Evolutionary conservation across 495 filamentous ascomycete species (phyloP).

Genomic region (Penicillium subrubescens): DNA sequence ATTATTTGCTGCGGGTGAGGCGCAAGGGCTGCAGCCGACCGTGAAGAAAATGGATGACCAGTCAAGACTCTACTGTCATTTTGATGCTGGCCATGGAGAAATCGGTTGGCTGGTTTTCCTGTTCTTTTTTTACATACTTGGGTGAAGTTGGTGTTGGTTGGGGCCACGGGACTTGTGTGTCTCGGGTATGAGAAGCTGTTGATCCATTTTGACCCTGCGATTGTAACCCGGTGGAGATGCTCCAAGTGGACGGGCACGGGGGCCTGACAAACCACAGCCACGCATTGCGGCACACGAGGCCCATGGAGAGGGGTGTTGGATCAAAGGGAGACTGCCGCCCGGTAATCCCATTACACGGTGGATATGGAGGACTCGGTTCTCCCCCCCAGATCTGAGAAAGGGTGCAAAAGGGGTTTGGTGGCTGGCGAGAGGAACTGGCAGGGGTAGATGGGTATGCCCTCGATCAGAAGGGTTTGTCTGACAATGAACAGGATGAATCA

Average conservation of each 20-base stretch:
- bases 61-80: background rate
- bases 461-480: background rate
- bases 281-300: slow-evolving; percentile 17
- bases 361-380: background rate
- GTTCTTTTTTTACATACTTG: background rate
- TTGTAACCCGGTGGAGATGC: slow-evolving; percentile 4
- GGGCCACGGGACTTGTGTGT: background rate
- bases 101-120: background rate
- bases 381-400: background rate
- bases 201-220: slow-evolving; percentile 4
- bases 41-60: background rate
- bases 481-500: background rate
- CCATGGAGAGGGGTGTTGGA: slow-evolving; percentile 8
- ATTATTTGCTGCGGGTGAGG: background rate
- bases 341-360: slow-evolving; percentile 1
- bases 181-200: background rate
- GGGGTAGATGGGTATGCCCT: background rate
- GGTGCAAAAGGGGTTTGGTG: background rate
- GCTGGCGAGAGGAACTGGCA: background rate
- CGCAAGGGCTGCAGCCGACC: slow-evolving; percentile 4
- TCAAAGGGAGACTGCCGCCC: slow-evolving; percentile 7
- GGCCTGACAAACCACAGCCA: slow-evolving; percentile 21
- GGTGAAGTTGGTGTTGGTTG: background rate
- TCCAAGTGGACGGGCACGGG: slow-evolving; percentile 4
- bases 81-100: background rate